phyloP scores from a whole-genome alignment of 2,329 filamentous ascomycete genomes.

The Parastagonospora nodorum region DNA sequence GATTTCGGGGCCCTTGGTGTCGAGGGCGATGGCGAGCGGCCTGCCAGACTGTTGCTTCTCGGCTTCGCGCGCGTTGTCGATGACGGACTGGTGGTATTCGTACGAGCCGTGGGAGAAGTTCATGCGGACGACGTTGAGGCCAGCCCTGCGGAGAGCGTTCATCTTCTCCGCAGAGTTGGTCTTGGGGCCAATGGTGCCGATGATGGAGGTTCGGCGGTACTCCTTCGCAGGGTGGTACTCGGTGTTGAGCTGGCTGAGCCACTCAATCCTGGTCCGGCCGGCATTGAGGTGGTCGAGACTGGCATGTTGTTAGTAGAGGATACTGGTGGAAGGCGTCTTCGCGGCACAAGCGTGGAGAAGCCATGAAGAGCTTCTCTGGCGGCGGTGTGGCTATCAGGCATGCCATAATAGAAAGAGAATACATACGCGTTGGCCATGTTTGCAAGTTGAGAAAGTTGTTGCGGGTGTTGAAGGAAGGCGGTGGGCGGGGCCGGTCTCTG shows the following conservation, averaged over 20 bases:
- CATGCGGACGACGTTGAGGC: constrained; percentile 99
- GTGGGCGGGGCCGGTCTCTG: constrained; percentile 22
- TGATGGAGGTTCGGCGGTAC: constrained; percentile 96
- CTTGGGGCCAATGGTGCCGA: constrained; percentile 98
- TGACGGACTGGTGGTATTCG: constrained; percentile 97
- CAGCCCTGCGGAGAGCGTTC: constrained; percentile 86
- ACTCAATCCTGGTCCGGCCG: constrained; percentile 73
- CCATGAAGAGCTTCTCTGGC: neutral
- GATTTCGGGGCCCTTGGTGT: constrained; percentile 85
- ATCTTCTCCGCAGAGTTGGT: constrained; percentile 98
- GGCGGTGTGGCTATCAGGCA: neutral
- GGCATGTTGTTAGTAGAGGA: constrained; percentile 4
- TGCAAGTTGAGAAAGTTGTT: constrained; percentile 14
- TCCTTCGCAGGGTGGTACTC: constrained; percentile 84
- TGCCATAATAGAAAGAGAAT: neutral
- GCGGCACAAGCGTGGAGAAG: no score
- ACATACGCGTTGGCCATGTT: constrained; percentile 71
- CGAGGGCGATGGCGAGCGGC: constrained; percentile 92
- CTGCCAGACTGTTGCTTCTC: constrained; percentile 78
- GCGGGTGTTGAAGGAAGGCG: constrained; percentile 11
- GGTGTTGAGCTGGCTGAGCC: constrained; percentile 82
- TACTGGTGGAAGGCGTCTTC: neutral
- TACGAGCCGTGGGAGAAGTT: constrained; percentile 97
- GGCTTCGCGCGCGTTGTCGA: constrained; percentile 90
- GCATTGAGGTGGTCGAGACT: constrained; percentile 72